These are phyloP conservation scores for Sonneratia alba DNA, from an alignment of 345 rosid species.

Conservation along the genomic window DNA sequence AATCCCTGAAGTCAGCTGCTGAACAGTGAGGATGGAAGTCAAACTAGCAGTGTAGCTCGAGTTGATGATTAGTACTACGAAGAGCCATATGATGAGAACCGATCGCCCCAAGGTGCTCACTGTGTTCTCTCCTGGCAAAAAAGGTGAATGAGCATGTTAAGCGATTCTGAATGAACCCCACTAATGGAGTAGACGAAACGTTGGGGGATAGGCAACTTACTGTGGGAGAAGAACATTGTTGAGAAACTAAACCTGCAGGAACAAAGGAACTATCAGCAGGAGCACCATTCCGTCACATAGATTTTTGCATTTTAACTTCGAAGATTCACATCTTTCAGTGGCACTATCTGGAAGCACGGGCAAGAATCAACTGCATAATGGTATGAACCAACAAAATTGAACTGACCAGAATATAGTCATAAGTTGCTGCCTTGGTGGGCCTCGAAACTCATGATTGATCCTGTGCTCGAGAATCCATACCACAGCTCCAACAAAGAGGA, in stretches of 20 bases:
- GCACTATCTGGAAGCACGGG: no score
- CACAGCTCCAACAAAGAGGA: constrained; percentile 78
- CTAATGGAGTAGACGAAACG: constrained; percentile 1
- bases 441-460: constrained; percentile 71
- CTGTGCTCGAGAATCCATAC: constrained; percentile 99
- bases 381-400: background rate
- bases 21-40: constrained; percentile 90
- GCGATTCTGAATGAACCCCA: background rate
- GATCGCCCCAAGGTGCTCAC: constrained; percentile 71
- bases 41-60: constrained; percentile 97
- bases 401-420: constrained; percentile 76
- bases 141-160: constrained; percentile 7
- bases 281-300: background rate
- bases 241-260: constrained; percentile 98
- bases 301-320: no score
- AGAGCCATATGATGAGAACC: constrained; percentile 86
- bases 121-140: constrained; percentile 73
- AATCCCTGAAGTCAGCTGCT: constrained; percentile 66
- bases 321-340: no score
- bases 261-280: constrained; percentile 13
- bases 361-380: no score
- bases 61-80: constrained; percentile 85
- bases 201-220: constrained; percentile 37
- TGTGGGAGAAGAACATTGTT: constrained; percentile 94
- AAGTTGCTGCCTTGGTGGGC: constrained; percentile 79